phyloP scores from a whole-genome alignment of 768 basidiomycete genomes.

The Termitomyces sp. region DNA sequence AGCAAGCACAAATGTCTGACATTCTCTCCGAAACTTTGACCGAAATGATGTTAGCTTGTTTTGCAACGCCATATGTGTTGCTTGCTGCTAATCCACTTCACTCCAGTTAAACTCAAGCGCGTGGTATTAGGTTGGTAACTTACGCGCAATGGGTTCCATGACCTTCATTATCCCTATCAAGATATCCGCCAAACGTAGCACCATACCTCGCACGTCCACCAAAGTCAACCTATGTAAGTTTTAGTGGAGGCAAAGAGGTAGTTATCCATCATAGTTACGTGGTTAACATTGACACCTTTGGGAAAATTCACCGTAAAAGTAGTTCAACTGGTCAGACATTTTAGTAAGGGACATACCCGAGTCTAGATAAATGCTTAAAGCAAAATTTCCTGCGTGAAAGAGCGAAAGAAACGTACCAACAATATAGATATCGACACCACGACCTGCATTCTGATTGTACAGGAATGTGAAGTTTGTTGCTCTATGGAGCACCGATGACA shows the following conservation, averaged over 20 bases:
- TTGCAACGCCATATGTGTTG: neutral
- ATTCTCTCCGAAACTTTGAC: neutral
- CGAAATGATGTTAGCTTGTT: neutral
- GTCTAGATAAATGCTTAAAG: neutral
- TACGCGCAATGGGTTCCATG: neutral
- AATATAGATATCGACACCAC: neutral
- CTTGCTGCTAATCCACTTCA: neutral
- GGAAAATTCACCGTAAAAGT: neutral
- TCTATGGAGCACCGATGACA: neutral
- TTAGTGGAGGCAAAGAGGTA: neutral
- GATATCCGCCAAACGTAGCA: neutral
- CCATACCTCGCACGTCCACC: neutral
- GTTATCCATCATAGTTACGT: neutral
- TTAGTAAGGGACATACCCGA: neutral
- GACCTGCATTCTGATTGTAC: neutral
- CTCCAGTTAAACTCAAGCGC: neutral
- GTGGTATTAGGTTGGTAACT: neutral
- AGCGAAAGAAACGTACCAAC: neutral
- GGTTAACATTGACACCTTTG: neutral
- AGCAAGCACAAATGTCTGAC: neutral
- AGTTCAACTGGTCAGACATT: no score
- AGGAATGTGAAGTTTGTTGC: neutral
- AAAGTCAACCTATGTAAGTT: neutral
- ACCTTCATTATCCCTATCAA: neutral
- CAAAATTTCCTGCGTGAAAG: neutral